Percentiles rank a stretch among this genome's conserved stretches.
Conservation (phyloP, 495 filamentous ascomycete genomes). For the Niebla homalea region DNA sequence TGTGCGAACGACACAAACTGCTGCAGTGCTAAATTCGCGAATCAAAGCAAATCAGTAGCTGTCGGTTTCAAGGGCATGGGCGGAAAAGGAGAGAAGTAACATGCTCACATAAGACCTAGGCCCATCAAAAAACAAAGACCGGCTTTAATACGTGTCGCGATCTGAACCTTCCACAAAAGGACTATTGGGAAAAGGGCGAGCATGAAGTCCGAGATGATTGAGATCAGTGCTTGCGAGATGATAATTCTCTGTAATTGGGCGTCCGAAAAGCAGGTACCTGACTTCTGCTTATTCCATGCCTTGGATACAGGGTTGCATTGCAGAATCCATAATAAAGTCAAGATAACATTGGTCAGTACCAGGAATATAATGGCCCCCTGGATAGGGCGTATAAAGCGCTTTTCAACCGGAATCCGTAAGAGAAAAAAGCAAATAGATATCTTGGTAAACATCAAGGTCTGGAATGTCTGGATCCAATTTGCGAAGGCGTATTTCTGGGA, state of each 20-base stretch:
- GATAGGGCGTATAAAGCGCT: constrained; percentile 7
- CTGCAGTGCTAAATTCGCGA: background rate
- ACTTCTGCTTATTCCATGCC: constrained; percentile 8
- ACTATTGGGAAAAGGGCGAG: constrained; percentile 25
- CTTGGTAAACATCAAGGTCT: constrained; percentile 15
- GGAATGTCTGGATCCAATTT: constrained; percentile 14
- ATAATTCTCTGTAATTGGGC: constrained; percentile 15
- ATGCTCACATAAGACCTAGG: constrained; percentile 23
- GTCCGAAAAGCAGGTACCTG: constrained; percentile 11
- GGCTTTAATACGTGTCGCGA: constrained; percentile 20
- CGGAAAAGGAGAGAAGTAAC: background rate
- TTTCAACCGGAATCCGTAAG: constrained; percentile 9
- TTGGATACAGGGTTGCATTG: constrained; percentile 10
- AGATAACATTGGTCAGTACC: constrained; percentile 8
- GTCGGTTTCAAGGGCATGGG: background rate
- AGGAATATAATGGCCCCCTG: constrained; percentile 5
- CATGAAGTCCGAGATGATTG: constrained; percentile 20
- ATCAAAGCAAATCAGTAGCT: background rate
- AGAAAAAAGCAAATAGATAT: constrained; percentile 16
- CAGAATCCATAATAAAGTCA: constrained; percentile 9
- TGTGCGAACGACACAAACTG: constrained; percentile 10
- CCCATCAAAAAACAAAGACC: constrained; percentile 27
- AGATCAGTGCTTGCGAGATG: constrained; percentile 16
- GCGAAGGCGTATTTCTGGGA: constrained; percentile 9
- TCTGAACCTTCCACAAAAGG: constrained; percentile 21